Conservation (phyloP, 495 filamentous ascomycete genomes). For the Monascus purpureus region DNA sequence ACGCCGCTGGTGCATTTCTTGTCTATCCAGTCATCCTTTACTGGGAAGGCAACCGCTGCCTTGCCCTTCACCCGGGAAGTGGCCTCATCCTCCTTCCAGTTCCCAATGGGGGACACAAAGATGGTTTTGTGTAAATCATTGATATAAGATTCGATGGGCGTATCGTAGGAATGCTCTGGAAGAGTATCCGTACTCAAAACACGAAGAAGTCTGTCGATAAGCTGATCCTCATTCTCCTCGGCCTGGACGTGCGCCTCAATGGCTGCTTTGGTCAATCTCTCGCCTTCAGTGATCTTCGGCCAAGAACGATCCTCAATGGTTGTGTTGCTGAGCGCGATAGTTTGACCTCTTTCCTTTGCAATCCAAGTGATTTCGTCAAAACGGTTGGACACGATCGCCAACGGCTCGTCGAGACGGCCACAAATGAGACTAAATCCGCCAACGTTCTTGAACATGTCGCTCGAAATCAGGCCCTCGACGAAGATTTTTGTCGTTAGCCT, state of each 20-base stretch:
- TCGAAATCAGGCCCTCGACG: constrained; percentile 48
- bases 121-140: constrained; percentile 61
- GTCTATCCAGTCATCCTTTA: constrained; percentile 8
- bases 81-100: constrained; percentile 38
- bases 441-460: constrained; percentile 38
- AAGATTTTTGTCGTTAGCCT: constrained; percentile 43
- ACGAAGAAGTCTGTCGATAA: constrained; percentile 57
- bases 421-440: constrained; percentile 91
- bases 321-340: constrained; percentile 76
- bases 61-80: constrained; percentile 23
- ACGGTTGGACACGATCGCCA: constrained; percentile 88
- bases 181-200: constrained; percentile 62
- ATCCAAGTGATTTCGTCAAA: constrained; percentile 56
- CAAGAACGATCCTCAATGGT: constrained; percentile 57
- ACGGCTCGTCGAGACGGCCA: constrained; percentile 59
- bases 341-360: constrained; percentile 44
- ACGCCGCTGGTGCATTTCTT: constrained; percentile 19
- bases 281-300: constrained; percentile 65
- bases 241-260: constrained; percentile 33
- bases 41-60: constrained; percentile 2
- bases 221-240: constrained; percentile 39
- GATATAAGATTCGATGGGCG: constrained; percentile 57
- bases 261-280: constrained; percentile 31
- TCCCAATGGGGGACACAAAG: constrained; percentile 65
- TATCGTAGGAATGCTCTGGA: constrained; percentile 38